Percentiles rank a stretch among this genome's conserved stretches.
These are phyloP conservation scores for Sarocladiaceae sp. DNA, from an alignment of 2,329 filamentous ascomycete species.

Conservation along the genomic window DNA sequence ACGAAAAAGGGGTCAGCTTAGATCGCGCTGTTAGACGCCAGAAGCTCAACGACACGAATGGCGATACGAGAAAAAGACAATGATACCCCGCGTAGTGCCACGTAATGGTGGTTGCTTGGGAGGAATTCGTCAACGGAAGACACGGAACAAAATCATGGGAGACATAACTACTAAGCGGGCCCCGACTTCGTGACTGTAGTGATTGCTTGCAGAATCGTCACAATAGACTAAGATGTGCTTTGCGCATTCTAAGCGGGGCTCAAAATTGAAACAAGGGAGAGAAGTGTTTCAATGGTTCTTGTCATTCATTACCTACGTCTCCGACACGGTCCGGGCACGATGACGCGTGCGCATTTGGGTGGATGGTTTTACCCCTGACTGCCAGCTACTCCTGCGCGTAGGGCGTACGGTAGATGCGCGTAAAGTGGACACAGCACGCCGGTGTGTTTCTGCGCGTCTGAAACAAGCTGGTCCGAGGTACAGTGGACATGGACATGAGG, in stretches of 20 bases:
- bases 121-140: slow-evolving; percentile 1
- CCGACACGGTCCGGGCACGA: too few species aligned
- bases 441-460: slow-evolving; percentile 5
- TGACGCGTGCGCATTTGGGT: too few species aligned
- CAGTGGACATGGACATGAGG: not conserved
- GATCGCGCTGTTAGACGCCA: not conserved
- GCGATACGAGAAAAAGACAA: too few species aligned
- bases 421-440: slow-evolving; percentile 5
- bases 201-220: too few species aligned
- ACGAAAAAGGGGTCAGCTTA: not conserved
- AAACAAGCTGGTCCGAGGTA: slow-evolving; percentile 5
- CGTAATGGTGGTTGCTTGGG: not conserved
- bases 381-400: not conserved
- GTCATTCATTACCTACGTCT: too few species aligned
- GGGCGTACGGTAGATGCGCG: not conserved
- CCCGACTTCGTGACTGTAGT: too few species aligned
- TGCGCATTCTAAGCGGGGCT: not conserved
- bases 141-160: not conserved
- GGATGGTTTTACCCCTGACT: slow-evolving; percentile 5
- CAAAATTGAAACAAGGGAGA: slow-evolving; percentile 7
- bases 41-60: too few species aligned
- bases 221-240: not conserved
- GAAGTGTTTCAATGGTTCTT: slow-evolving; percentile 4
- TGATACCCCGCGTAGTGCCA: not conserved
- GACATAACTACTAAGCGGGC: too few species aligned